Base-by-base conservation (phyloP, 768 basidiomycete species). In the Boletus rex-veris region DNA sequence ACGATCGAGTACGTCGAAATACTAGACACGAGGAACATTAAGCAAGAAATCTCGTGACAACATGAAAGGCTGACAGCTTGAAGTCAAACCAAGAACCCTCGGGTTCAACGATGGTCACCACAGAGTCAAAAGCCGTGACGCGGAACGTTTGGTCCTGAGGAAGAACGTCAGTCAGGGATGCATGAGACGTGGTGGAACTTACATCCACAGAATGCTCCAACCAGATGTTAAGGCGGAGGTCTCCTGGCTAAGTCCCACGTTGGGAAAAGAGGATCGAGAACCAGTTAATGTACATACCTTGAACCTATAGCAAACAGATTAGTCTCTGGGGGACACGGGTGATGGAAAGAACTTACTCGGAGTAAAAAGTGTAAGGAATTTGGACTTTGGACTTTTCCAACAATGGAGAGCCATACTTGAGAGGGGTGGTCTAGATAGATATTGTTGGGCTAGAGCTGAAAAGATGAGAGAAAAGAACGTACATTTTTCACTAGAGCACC, bases 21-120 rank as follows among this genome's bases (percentile, higher is more conserved):
- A 44, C 77, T 82, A 33, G 28, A 47, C 26, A 41, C 49, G 49
- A 49, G 7, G 28, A 31, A 36, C 33, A 12, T 31, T 58, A 18
- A 53, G 58, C 38, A 41, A 15, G 5, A 28, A 53, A 55, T 44
- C 15, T 7, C 15, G 16, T 41, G n/a, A 42, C 1, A 37, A 10
- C 7, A 39, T 28, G 57, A 19, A 40, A n/a, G 24, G 73, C 89
- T 41, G 60, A 92, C 91, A 91, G 79, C 68, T 90, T 86, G 63
- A 86, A 76, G 70, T 93, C 91, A 59, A 92, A 83, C 66, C 86
- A 77, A 28, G 89, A 89, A 37, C 80, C 64, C 53, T 86, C 85
- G 16, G 91, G 89, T 65, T 93, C 90, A 36, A 92, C 88, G 33
- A 93, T 75, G 7, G 83, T 85, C 46, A 93, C 80, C 45, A 91